Conservation (phyloP, 371 early-diverging fungal species). For the Mucor mucedo region DNA sequence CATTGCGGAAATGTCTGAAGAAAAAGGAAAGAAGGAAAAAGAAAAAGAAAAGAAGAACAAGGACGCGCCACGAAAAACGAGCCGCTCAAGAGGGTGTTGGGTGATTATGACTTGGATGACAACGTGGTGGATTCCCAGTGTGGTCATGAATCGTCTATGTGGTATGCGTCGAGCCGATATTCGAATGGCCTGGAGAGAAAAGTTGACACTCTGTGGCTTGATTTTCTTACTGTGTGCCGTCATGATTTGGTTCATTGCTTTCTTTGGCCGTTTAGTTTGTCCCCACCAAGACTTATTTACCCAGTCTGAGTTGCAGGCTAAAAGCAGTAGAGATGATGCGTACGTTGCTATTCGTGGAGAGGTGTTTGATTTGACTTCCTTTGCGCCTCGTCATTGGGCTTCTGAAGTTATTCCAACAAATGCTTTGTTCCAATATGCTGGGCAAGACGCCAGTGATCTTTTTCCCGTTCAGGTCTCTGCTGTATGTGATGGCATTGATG, state of each 20-base stretch:
- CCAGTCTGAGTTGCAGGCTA: conserved; percentile 51
- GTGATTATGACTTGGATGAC: conserved; percentile 78
- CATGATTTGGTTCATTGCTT: conserved; percentile 70
- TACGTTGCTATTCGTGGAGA: conserved; percentile 74
- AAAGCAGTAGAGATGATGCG: conserved; percentile 51
- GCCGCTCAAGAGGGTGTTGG: conserved; percentile 73
- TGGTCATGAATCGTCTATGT: conserved; percentile 58
- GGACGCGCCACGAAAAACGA: conserved; percentile 27
- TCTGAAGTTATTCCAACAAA: conserved; percentile 49
- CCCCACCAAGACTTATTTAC: conserved; percentile 79
- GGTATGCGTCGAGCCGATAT: conserved; percentile 82
- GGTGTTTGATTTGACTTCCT: conserved; percentile 72
- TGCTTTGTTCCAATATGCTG: conserved; percentile 64
- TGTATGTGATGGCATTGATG: conserved; percentile 50
- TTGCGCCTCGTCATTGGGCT: conserved; percentile 65
- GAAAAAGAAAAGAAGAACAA: conserved; percentile 10
- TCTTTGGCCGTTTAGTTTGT: conserved; percentile 85
- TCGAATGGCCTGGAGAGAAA: conserved; percentile 87
- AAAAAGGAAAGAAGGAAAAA: conserved; percentile 1
- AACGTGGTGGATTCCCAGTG: conserved; percentile 90
- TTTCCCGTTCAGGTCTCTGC: conserved; percentile 81
- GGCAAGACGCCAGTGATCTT: conserved; percentile 68
- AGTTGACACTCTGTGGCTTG: conserved; percentile 78
- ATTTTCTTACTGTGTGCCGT: conserved; percentile 65
- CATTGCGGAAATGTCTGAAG: neutral